phyloP scores from a whole-genome alignment of 148 eudicot species.

The Nepenthes gracilis region DNA sequence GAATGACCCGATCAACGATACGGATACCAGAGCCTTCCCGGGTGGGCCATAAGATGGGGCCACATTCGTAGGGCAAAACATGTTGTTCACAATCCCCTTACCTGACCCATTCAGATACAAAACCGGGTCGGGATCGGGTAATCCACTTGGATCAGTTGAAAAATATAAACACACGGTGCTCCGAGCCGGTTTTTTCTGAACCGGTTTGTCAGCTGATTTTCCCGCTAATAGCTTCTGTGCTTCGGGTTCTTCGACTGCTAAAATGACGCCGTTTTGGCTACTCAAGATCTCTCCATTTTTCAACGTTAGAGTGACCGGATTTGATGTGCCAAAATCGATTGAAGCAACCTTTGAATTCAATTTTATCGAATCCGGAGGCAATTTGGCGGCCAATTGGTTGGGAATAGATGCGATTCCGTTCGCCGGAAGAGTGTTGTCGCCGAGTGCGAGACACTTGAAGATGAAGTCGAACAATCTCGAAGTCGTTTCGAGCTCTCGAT shows the following conservation, averaged over 20 bases:
- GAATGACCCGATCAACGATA: constrained; percentile 68
- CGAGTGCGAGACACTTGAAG: constrained; percentile 77
- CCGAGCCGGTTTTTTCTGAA: constrained; percentile 27
- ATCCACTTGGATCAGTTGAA: constrained; percentile 21
- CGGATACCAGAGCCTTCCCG: constrained; percentile 64
- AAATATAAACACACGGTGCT: constrained; percentile 86
- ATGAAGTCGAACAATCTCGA: constrained; percentile 80
- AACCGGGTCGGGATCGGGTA: constrained; percentile 60
- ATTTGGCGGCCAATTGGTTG: constrained; percentile 60
- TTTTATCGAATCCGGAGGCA: constrained; percentile 39
- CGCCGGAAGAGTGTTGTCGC: constrained; percentile 73
- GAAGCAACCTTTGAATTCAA: constrained; percentile 49
- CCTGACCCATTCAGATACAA: constrained; percentile 81
- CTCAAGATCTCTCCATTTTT: constrained; percentile 49
- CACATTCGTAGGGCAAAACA: constrained; percentile 91
- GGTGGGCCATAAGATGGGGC: constrained; percentile 69
- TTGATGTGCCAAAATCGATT: constrained; percentile 18
- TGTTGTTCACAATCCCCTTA: constrained; percentile 79
- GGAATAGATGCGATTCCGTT: constrained; percentile 82
- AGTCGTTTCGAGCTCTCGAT: constrained; percentile 64
- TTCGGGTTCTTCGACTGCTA: constrained; percentile 83
- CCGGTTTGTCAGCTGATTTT: constrained; percentile 9
- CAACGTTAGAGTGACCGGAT: constrained; percentile 19
- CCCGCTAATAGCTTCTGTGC: constrained; percentile 58
- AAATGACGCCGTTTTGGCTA: constrained; percentile 52